Conservation (phyloP, 2,329 filamentous ascomycete species). For the Cladophialophora psammophila region DNA sequence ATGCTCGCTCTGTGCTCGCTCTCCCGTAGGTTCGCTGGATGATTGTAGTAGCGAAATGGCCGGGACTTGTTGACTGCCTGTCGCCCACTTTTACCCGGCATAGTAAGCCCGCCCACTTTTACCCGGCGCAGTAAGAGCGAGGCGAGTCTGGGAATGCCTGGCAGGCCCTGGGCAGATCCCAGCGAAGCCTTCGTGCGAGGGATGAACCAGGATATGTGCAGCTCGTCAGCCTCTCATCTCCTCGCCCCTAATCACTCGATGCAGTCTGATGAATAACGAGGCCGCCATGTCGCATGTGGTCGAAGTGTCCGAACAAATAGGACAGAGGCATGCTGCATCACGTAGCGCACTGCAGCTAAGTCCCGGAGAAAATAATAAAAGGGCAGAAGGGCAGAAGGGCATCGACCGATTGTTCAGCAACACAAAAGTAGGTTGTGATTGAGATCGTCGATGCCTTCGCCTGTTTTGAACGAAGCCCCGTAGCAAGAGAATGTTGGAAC, state of each 20-base stretch:
- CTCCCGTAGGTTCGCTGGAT: neutral
- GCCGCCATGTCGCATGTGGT: slow-evolving; percentile 1
- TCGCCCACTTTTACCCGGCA: slow-evolving; percentile 7
- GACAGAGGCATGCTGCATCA: neutral
- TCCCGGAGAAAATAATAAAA: neutral
- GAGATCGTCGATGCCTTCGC: neutral
- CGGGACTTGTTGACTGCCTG: neutral
- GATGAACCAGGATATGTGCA: too few relatives aligned
- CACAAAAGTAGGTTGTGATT: neutral
- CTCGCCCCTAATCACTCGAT: neutral
- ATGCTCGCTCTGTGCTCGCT: neutral
- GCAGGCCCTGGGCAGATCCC: neutral
- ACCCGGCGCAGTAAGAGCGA: slow-evolving; percentile 6
- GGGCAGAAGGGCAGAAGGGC: neutral
- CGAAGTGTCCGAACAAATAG: neutral
- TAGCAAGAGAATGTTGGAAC: neutral
- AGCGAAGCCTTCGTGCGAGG: slow-evolving; percentile 1
- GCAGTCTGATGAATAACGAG: slow-evolving; percentile 6
- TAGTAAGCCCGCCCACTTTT: neutral
- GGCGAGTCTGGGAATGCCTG: slow-evolving; percentile 3
- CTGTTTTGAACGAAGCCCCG: neutral
- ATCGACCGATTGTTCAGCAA: slow-evolving; percentile 2
- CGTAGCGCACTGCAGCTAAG: neutral
- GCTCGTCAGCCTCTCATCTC: neutral
- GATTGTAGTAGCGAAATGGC: slow-evolving; percentile 5